phyloP scores from a whole-genome alignment of 2,329 filamentous ascomycete species.

The Epichloe uncinata region DNA sequence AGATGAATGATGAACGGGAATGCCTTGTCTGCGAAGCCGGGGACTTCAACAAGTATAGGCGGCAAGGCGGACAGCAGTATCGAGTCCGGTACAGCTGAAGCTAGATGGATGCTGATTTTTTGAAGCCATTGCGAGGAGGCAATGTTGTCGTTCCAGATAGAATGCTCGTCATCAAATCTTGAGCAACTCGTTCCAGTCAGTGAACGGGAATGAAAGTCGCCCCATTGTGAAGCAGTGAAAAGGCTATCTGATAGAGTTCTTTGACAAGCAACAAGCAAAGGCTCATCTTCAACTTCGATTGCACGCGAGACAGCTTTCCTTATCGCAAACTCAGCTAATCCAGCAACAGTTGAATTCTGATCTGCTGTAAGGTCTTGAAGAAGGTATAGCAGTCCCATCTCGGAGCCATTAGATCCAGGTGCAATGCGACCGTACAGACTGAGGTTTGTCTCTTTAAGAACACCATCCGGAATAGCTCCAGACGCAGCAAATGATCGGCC shows the following conservation, averaged over 20 bases:
- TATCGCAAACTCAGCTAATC: conserved; percentile 47
- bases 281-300: conserved; percentile 30
- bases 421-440: conserved; percentile 34
- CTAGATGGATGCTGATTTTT: conserved; percentile 47
- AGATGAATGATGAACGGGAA: conserved; percentile 82
- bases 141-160: conserved; percentile 24
- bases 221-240: conserved; percentile 43
- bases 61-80: conserved; percentile 57
- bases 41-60: conserved; percentile 50
- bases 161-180: conserved; percentile 8
- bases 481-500: conserved; percentile 72
- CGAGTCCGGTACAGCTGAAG: conserved; percentile 44
- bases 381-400: conserved; percentile 47
- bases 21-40: conserved; percentile 56
- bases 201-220: conserved; percentile 38
- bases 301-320: conserved; percentile 44
- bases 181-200: conserved; percentile 28
- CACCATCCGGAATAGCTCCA: conserved; percentile 49
- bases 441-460: conserved; percentile 47
- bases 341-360: conserved; percentile 40
- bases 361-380: conserved; percentile 49
- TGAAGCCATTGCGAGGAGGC: conserved; percentile 44
- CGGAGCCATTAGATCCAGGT: conserved; percentile 41
- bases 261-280: conserved; percentile 36
- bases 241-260: conserved; percentile 38